phyloP scores from a whole-genome alignment of 2,329 filamentous ascomycete species.

The Pseudopyricularia javanii region DNA sequence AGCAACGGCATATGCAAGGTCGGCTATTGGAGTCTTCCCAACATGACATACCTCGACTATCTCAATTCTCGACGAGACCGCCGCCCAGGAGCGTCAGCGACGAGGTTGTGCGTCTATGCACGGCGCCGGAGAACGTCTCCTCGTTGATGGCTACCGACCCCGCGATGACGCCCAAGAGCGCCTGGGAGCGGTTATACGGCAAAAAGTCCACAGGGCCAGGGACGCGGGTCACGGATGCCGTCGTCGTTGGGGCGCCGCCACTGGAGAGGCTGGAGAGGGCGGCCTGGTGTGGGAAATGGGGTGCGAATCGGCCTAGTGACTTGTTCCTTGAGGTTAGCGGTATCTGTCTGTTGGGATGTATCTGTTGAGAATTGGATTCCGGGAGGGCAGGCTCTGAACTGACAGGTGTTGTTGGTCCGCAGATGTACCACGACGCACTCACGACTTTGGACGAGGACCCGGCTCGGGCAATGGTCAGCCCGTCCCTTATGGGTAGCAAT shows the following conservation, averaged over 20 bases:
- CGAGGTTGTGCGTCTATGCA: slow-evolving; percentile 38
- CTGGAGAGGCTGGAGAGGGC: slow-evolving; percentile 32
- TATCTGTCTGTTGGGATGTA: neutral
- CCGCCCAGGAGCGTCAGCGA: slow-evolving; percentile 22
- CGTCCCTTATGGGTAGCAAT: slow-evolving; percentile 35
- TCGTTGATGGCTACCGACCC: slow-evolving; percentile 42
- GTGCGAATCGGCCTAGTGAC: slow-evolving; percentile 46
- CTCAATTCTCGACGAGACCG: neutral
- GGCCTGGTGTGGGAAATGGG: slow-evolving; percentile 55
- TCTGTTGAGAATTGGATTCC: neutral
- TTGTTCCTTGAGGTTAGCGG: slow-evolving; percentile 48
- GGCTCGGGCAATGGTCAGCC: slow-evolving; percentile 36
- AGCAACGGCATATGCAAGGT: no score
- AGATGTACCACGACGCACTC: slow-evolving; percentile 56
- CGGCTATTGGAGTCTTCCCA: neutral
- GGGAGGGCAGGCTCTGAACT: neutral
- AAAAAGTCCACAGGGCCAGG: no score
- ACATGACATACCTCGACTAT: neutral
- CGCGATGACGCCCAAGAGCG: slow-evolving; percentile 34
- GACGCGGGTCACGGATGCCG: neutral
- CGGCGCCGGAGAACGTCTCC: slow-evolving; percentile 40
- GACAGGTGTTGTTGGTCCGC: neutral
- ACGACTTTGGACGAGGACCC: slow-evolving; percentile 39
- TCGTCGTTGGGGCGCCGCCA: neutral
- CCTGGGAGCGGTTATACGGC: slow-evolving; percentile 43